These are phyloP conservation scores for Myxozyma kluyveri DNA, from an alignment of 805 yeast genomes.

Conservation along the genomic window DNA sequence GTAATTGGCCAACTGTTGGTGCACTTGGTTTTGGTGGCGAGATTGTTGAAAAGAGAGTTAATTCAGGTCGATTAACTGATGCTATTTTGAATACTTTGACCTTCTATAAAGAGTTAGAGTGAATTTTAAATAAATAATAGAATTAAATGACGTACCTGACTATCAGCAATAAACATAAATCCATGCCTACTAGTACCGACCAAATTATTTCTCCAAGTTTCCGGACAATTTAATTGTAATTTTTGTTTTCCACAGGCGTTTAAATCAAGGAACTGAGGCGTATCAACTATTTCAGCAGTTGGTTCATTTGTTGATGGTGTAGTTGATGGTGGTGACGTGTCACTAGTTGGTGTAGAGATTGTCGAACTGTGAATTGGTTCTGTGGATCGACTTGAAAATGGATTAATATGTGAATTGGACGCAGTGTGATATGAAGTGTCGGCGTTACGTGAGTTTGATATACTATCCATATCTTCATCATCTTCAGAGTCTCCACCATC, in stretches of 20 bases:
- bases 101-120: not conserved
- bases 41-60: conserved; percentile 6
- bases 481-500: not conserved
- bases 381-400: not conserved
- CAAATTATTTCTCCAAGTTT: conserved; percentile 23
- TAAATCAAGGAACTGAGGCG: conserved; percentile 8
- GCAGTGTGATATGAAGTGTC: conserved; percentile 2
- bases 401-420: not conserved
- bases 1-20: conserved; percentile 17
- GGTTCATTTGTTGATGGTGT: not conserved
- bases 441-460: conserved; percentile 1
- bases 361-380: not conserved
- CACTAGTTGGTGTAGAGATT: not conserved
- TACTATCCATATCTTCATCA: not conserved
- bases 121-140: not conserved
- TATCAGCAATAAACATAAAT: conserved; percentile 22
- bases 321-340: not conserved
- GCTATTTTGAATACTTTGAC: conserved; percentile 14
- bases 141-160: conserved; percentile 7
- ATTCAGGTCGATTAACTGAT: conserved; percentile 15
- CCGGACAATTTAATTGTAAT: conserved; percentile 7
- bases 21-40: conserved; percentile 18
- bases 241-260: conserved; percentile 9
- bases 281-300: conserved; percentile 1
- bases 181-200: conserved; percentile 14